Conservation (phyloP, 805 yeast species). For the Teunomyces aglyptinius region DNA sequence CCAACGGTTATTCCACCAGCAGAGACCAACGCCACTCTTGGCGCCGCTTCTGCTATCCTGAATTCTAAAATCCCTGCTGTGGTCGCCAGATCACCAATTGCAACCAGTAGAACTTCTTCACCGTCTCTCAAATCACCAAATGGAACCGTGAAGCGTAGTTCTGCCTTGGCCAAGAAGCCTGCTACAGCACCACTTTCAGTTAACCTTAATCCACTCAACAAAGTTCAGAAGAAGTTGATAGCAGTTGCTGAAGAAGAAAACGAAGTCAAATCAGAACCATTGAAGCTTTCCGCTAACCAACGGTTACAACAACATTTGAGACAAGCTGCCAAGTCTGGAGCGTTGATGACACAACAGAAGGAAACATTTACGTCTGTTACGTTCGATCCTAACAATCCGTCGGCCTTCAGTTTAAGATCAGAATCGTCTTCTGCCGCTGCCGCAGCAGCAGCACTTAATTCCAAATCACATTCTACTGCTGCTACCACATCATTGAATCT, state of each 20-base stretch:
- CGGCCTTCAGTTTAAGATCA: constrained; percentile 13
- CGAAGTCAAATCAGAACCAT: constrained; percentile 1
- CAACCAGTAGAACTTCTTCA: constrained; percentile 10
- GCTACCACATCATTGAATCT: not conserved
- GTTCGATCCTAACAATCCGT: constrained; percentile 40
- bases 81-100: not conserved
- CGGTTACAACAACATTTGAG: constrained; percentile 38
- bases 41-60: constrained; percentile 34
- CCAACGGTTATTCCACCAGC: not conserved
- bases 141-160: constrained; percentile 16
- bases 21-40: constrained; percentile 21
- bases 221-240: constrained; percentile 14
- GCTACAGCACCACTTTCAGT: not conserved
- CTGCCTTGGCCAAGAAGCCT: constrained; percentile 9
- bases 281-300: constrained; percentile 35
- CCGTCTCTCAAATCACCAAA: constrained; percentile 17
- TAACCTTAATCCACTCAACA: constrained; percentile 6
- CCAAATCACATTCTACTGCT: not conserved
- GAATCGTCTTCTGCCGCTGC: not conserved
- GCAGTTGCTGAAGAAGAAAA: constrained; percentile 20
- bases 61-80: not conserved
- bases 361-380: constrained; percentile 35
- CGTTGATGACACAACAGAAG: constrained; percentile 37
- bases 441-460: not conserved
- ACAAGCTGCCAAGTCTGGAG: constrained; percentile 37